Percentiles rank a stretch among this genome's conserved stretches.
phyloP scores from a whole-genome alignment of 345 rosid species.

The Citrus inodora region DNA sequence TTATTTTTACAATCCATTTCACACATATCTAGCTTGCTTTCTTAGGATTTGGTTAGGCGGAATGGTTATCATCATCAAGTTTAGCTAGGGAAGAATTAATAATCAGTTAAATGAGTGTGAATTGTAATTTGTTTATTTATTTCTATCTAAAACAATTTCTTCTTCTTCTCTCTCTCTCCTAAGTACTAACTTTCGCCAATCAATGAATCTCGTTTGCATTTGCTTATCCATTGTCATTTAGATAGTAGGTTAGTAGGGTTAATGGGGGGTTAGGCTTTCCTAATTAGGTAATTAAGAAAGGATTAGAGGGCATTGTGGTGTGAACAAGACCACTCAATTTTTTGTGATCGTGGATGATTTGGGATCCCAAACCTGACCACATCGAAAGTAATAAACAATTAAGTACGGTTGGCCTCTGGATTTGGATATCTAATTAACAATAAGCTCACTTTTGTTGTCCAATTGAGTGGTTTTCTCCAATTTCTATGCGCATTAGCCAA shows the following conservation, averaged over 20 bases:
- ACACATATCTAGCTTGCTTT: too few relatives aligned
- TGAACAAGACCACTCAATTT: background rate
- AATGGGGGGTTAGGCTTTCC: slow-evolving; percentile 25
- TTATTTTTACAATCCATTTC: background rate
- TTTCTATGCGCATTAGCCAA: slow-evolving; percentile 15
- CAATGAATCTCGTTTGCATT: background rate
- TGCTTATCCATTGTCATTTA: background rate
- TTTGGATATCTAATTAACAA: slow-evolving; percentile 24
- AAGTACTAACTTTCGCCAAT: background rate
- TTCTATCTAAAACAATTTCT: too few relatives aligned
- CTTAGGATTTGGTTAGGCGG: background rate
- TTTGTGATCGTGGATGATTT: slow-evolving; percentile 17
- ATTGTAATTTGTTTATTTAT: too few relatives aligned
- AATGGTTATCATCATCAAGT: background rate
- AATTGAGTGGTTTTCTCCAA: slow-evolving; percentile 35
- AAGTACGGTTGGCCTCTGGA: slow-evolving; percentile 39
- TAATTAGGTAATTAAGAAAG: slow-evolving; percentile 27
- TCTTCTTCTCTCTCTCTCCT: background rate
- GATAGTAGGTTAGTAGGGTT: background rate
- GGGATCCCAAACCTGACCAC: slow-evolving; percentile 45
- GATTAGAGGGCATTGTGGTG: slow-evolving; percentile 13
- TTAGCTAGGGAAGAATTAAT: too few relatives aligned
- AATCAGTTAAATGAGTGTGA: background rate
- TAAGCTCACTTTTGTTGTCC: slow-evolving; percentile 38
- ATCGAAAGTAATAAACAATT: slow-evolving; percentile 35